These are phyloP conservation scores for Rhinocladiella mackenziei DNA, from an alignment of 2,329 filamentous ascomycete genomes.

Conservation along the genomic window DNA sequence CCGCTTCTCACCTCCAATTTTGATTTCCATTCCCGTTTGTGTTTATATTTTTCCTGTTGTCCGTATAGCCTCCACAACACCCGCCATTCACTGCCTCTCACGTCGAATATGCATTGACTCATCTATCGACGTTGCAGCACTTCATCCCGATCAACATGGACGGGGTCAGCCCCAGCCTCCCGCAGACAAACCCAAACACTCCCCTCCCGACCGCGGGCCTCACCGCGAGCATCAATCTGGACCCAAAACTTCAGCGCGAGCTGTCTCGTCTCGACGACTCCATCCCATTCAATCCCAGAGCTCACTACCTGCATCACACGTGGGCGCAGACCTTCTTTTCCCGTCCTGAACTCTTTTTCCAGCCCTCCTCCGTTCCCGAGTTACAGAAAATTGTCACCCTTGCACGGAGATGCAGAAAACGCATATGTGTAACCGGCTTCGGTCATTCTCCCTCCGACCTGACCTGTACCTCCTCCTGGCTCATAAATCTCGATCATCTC, in stretches of 20 bases:
- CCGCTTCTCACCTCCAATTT: too few relatives aligned
- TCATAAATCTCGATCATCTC: slow-evolving; percentile 86
- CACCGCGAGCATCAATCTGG: slow-evolving; percentile 33
- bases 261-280: slow-evolving; percentile 56
- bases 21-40: slow-evolving; percentile 3
- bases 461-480: slow-evolving; percentile 90
- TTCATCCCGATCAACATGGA: too few relatives aligned
- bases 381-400: slow-evolving; percentile 78
- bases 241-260: slow-evolving; percentile 51
- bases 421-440: slow-evolving; percentile 81
- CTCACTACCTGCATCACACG: slow-evolving; percentile 75
- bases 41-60: too few relatives aligned
- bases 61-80: too few relatives aligned
- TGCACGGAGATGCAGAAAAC: slow-evolving; percentile 73
- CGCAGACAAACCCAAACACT: slow-evolving; percentile 21
- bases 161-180: slow-evolving; percentile 26
- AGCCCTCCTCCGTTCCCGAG: slow-evolving; percentile 72
- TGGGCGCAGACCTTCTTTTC: slow-evolving; percentile 94
- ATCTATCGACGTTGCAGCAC: slow-evolving; percentile 1
- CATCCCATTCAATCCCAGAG: slow-evolving; percentile 71
- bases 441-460: slow-evolving; percentile 89
- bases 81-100: too few relatives aligned
- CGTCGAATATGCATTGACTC: slow-evolving; percentile 10
- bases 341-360: slow-evolving; percentile 84
- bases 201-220: slow-evolving; percentile 5